These are phyloP conservation scores for Ophiostoma sp. DNA, from an alignment of 2,329 filamentous ascomycete species.

Conservation along the genomic window DNA sequence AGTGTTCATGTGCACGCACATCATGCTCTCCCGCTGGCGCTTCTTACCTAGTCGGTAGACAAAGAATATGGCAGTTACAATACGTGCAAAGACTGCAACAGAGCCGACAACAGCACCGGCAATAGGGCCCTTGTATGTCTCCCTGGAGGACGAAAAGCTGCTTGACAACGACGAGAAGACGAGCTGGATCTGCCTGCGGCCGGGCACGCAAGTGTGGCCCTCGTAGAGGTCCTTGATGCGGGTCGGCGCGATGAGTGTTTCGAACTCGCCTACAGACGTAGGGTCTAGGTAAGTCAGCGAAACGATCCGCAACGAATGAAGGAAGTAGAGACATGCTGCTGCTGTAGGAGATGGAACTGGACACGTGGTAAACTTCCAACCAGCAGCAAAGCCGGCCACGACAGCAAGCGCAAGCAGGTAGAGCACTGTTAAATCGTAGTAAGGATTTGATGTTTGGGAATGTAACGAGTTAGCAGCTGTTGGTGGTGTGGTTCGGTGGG, in stretches of 20 bases:
- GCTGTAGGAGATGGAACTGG: not conserved
- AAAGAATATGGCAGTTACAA: conserved; percentile 14
- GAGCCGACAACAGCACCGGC: not conserved
- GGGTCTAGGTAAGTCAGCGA: not conserved
- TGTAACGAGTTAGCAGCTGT: not conserved
- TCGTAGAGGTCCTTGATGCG: conserved; percentile 31
- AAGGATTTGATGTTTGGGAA: not conserved
- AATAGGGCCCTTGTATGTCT: not conserved
- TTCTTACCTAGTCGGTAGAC: conserved; percentile 22
- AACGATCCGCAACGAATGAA: not conserved
- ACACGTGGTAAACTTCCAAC: not conserved
- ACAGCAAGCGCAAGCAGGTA: not conserved
- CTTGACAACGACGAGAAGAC: not conserved
- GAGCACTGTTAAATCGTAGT: not conserved
- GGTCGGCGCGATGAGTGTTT: conserved; percentile 29
- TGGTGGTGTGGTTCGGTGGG: not conserved
- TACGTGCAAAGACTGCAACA: not conserved
- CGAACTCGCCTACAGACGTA: conserved; percentile 31
- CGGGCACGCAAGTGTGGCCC: conserved; percentile 36
- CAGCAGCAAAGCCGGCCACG: conserved; percentile 1
- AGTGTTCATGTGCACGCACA: conserved; percentile 22
- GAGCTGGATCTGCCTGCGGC: conserved; percentile 22
- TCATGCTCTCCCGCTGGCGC: conserved; percentile 17
- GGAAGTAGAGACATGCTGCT: not conserved
- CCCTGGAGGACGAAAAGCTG: not conserved